Percentiles rank a stretch among this genome's conserved stretches.
Evolutionary conservation across 1,139 yeast species (phyloP).

Genomic region (Pichia terricola): DNA sequence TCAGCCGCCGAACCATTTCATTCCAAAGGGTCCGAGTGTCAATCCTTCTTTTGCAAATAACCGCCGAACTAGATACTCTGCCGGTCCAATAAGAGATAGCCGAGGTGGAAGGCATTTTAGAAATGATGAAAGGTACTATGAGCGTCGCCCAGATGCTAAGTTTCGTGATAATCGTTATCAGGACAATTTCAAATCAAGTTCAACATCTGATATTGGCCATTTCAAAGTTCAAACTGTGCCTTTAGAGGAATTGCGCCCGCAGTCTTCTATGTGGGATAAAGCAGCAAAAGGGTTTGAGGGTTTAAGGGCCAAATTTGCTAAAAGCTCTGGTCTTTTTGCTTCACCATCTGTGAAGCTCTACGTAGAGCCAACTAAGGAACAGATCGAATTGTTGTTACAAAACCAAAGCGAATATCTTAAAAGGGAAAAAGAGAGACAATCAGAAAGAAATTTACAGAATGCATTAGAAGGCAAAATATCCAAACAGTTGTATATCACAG

Average conservation of each 20-base stretch:
- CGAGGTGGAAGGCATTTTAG: no score
- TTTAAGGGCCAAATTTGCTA: slow-evolving; percentile 71
- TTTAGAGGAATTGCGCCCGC: slow-evolving; percentile 30
- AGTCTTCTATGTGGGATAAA: slow-evolving; percentile 60
- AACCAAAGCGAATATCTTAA: not conserved
- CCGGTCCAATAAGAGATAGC: not conserved
- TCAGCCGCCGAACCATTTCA: not conserved
- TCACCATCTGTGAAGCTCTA: slow-evolving; percentile 31
- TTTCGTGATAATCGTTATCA: no score
- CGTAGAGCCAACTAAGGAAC: slow-evolving; percentile 38
- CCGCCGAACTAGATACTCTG: not conserved
- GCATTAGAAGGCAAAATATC: not conserved
- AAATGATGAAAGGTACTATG: no score
- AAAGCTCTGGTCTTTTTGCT: slow-evolving; percentile 73
- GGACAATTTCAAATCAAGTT: not conserved
- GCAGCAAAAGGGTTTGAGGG: slow-evolving; percentile 69
- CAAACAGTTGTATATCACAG: not conserved
- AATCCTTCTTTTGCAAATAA: not conserved
- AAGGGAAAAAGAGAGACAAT: not conserved
- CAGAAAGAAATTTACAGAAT: not conserved
- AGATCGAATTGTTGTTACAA: no score
- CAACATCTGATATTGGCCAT: not conserved
- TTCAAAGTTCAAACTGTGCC: slow-evolving; percentile 23
- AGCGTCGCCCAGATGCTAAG: no score
- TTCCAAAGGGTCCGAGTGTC: not conserved